These are phyloP conservation scores for Colletotrichum ledebouriae DNA, from an alignment of 2,329 filamentous ascomycete species.

Conservation along the genomic window DNA sequence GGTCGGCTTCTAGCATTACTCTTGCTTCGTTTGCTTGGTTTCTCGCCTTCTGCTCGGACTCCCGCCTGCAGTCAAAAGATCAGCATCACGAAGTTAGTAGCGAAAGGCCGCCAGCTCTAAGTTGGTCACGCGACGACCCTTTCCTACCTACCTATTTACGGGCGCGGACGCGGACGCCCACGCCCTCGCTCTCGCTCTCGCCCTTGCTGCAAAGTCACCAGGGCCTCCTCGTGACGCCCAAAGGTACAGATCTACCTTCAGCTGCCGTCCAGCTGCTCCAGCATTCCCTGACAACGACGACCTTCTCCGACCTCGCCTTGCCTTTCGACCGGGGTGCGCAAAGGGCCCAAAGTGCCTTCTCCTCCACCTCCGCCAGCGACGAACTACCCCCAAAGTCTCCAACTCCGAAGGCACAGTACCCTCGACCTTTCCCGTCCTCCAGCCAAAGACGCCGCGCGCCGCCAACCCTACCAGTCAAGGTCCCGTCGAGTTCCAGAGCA, in stretches of 20 bases:
- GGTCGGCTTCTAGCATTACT: slow-evolving; percentile 7
- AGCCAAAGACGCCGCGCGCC: background rate
- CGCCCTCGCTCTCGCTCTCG: no score
- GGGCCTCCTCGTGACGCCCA: slow-evolving; percentile 16
- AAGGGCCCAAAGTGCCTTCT: no score
- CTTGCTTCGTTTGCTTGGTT: slow-evolving; percentile 12
- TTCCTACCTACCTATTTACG: slow-evolving; percentile 11
- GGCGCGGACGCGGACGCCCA: slow-evolving; percentile 2
- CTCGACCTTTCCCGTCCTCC: background rate
- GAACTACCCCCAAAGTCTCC: slow-evolving; percentile 6
- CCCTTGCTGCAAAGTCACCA: slow-evolving; percentile 6
- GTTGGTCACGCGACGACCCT: slow-evolving; percentile 27
- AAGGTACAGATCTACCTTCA: slow-evolving; percentile 1
- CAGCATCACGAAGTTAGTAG: background rate
- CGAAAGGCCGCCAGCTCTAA: slow-evolving; percentile 5
- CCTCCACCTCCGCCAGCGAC: background rate
- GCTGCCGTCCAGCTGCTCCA: background rate
- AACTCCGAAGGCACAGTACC: background rate
- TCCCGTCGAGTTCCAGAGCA: slow-evolving; percentile 21
- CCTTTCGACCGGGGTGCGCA: no score
- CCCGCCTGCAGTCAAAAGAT: slow-evolving; percentile 22
- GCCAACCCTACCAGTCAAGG: slow-evolving; percentile 5
- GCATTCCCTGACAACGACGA: no score
- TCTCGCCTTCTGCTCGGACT: slow-evolving; percentile 28
- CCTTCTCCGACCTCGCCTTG: no score